Percentiles rank a stretch among this genome's conserved stretches.
Conservation (phyloP, 2,329 filamentous ascomycete genomes). For the Ascochyta koolunga region DNA sequence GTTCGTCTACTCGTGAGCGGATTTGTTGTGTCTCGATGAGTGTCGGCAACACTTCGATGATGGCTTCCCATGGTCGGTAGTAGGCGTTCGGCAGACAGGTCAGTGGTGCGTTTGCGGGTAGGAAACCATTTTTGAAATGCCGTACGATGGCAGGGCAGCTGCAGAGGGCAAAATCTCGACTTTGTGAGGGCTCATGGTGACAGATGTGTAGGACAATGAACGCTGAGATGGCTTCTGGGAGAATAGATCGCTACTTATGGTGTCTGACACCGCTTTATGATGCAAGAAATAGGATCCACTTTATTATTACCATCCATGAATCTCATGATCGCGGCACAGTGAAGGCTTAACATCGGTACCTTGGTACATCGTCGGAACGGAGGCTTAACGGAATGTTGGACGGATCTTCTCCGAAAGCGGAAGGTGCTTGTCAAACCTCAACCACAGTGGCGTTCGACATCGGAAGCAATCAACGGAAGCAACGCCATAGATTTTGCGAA, state of each 20-base stretch:
- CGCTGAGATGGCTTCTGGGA: background rate
- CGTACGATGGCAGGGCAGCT: conserved; percentile 70
- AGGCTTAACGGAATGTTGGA: background rate
- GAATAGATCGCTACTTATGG: conserved; percentile 14
- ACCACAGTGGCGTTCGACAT: conserved; percentile 1
- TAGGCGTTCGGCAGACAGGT: conserved; percentile 77
- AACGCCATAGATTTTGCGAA: conserved; percentile 10
- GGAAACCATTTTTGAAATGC: conserved; percentile 80
- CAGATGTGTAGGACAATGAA: background rate
- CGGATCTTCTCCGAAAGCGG: conserved; percentile 20
- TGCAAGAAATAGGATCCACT: conserved; percentile 11
- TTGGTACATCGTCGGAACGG: conserved; percentile 8
- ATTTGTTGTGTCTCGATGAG: conserved; percentile 77
- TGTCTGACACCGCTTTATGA: conserved; percentile 29
- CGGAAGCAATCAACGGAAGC: conserved; percentile 15
- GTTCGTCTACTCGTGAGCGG: conserved; percentile 70
- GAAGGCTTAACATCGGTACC: conserved; percentile 2
- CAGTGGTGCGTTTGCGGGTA: conserved; percentile 75
- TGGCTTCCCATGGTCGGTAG: conserved; percentile 86
- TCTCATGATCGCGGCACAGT: conserved; percentile 15
- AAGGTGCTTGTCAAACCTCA: conserved; percentile 18
- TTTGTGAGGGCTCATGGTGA: conserved; percentile 38
- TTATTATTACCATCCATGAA: conserved; percentile 4
- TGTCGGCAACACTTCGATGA: conserved; percentile 75
- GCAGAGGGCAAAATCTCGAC: conserved; percentile 30